Evolutionary conservation across 257 asterid species (phyloP), one percentile per base, ranked within the genome.

Genomic region (Fraxinus excelsior): DNA sequence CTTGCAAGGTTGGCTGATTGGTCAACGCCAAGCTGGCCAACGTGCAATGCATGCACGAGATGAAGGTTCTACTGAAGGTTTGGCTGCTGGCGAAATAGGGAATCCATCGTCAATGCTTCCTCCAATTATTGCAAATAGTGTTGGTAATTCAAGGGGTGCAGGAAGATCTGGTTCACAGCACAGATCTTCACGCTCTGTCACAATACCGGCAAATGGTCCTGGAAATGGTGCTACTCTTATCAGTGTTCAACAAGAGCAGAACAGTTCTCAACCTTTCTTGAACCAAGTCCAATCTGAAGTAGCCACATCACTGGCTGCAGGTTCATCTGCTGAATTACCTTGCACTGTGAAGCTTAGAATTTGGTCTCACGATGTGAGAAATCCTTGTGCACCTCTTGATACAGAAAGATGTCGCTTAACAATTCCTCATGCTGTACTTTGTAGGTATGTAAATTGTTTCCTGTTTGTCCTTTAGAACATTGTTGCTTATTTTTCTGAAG

Each of bases 261-360:
- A 81, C 67, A 81, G 79, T 81, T 65, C 90, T 26, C 93, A 88
- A 56, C 87, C 96, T 82, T 80, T 87, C 74, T 71, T 88, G 81
- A 86, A 88, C 79, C 96, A 86, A 85, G 87, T 87, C 70, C 99
- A 91, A 78, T 85, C 98, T 26, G 99, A 94, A 88, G 90, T 93
- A 37, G 94, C 96, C 56, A 82, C 90, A 38, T 91, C 98, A 5
- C 80, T 92, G 80, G 90, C 98, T 73, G 97, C 97, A 66, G 98
- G 97, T 31, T 94, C 98, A 6, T 92, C 99, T 29, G 90, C 99
- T 5, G 99, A 95, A 83, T 85, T 95, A 73, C 99, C 99, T 72
- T 95, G 99, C 89, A 92, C 98, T 14, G 99, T 95, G 85, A 95
- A 91, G 88, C 97, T 95, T 75, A 87, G 96, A 82, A 85, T 95